These are phyloP conservation scores for Ustulina deusta DNA, from an alignment of 2,329 filamentous ascomycete species.

Conservation along the genomic window DNA sequence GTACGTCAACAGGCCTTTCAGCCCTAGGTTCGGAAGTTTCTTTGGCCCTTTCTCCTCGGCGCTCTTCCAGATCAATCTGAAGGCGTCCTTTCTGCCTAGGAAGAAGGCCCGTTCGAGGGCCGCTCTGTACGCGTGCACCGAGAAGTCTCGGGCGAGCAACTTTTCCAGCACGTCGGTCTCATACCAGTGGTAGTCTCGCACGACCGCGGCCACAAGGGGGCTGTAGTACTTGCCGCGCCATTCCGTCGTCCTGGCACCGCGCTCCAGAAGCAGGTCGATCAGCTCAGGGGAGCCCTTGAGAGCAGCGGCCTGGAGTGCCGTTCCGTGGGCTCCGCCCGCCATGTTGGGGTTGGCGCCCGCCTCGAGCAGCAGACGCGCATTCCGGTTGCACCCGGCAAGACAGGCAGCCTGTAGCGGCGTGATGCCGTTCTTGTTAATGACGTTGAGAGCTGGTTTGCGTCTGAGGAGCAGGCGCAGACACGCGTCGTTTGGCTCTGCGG, in stretches of 20 bases:
- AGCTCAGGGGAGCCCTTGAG: slow-evolving; percentile 9
- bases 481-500: background rate
- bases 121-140: background rate
- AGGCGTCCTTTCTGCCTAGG: slow-evolving; percentile 5
- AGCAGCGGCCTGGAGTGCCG: background rate
- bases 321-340: background rate
- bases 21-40: slow-evolving; percentile 1
- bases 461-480: slow-evolving; percentile 11
- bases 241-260: background rate
- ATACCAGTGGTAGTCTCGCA: slow-evolving; percentile 12
- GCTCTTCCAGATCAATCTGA: slow-evolving; percentile 9
- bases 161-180: background rate
- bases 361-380: slow-evolving; percentile 8
- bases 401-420: slow-evolving; percentile 12
- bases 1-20: background rate
- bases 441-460: background rate
- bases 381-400: background rate
- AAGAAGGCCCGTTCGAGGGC: background rate
- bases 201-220: slow-evolving; percentile 14
- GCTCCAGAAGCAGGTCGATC: slow-evolving; percentile 11
- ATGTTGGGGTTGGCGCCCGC: slow-evolving; percentile 4
- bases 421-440: background rate
- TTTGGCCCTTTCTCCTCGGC: background rate
- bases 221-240: slow-evolving; percentile 7
- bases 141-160: background rate